Conservation (phyloP, 352 stramenopile genomes). For the Phytopythium montanum region DNA sequence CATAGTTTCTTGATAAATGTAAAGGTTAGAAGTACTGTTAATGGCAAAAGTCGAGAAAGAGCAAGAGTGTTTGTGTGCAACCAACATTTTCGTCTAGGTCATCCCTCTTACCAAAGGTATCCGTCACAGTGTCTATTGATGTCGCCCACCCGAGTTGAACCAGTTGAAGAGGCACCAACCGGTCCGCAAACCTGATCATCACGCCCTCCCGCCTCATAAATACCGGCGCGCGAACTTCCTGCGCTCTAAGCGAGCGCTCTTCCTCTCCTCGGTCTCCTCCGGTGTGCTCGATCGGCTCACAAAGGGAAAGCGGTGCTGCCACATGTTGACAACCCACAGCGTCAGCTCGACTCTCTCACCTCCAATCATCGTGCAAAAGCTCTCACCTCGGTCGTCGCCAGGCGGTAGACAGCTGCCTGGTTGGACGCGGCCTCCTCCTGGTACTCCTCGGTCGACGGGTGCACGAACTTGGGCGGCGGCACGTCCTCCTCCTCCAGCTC, state of each 20-base stretch:
- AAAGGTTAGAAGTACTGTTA: neutral
- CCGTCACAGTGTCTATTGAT: neutral
- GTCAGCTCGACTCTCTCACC: neutral
- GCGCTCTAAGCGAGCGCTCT: conserved; percentile 1
- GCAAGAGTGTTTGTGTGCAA: neutral
- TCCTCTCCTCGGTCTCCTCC: neutral
- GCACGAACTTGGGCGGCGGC: neutral
- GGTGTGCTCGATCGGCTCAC: neutral
- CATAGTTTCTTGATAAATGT: neutral
- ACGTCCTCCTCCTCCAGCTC: neutral
- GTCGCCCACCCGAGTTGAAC: neutral
- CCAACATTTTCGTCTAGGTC: neutral
- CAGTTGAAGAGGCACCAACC: neutral
- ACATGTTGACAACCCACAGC: neutral
- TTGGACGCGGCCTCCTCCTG: conserved; percentile 1
- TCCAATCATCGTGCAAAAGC: neutral
- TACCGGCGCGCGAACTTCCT: conserved; percentile 7
- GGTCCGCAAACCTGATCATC: neutral
- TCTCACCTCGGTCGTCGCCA: conserved; percentile 20
- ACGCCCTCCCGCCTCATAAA: neutral
- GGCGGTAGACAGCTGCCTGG: conserved; percentile 13
- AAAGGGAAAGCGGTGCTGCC: conserved; percentile 3
- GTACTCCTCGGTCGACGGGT: neutral
- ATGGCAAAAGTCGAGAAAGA: neutral
- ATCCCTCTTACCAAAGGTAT: neutral